phyloP scores from a whole-genome alignment of 148 eudicot genomes.

The Bassia scoparia region DNA sequence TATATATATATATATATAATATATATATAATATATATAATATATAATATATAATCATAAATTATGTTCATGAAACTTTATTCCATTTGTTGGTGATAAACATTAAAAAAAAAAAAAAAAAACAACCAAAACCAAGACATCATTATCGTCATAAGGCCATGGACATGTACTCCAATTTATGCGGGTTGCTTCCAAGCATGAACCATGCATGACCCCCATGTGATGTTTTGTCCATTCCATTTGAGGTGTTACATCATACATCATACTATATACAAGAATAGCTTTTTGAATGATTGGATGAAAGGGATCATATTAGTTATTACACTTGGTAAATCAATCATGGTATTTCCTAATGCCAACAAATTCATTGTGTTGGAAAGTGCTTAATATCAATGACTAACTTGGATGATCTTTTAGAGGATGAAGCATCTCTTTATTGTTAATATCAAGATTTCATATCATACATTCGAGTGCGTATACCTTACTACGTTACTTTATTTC shows the following conservation, averaged over 20 bases:
- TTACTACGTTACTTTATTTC: not conserved
- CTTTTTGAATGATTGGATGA: not conserved
- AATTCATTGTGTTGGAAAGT: not conserved
- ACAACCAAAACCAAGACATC: no score
- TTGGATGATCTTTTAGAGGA: not conserved
- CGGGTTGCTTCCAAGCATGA: not conserved
- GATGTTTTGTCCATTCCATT: not conserved
- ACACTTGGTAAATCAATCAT: not conserved
- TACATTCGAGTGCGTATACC: not conserved
- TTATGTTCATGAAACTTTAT: no score
- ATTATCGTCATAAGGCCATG: not conserved
- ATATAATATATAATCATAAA: no score
- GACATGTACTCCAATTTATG: not conserved
- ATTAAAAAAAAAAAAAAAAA: not conserved
- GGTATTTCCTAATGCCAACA: not conserved
- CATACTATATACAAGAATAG: not conserved
- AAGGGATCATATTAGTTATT: no score
- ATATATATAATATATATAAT: no score
- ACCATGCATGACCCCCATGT: not conserved
- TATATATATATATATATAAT: no score
- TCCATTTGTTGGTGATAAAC: no score
- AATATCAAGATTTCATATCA: not conserved
- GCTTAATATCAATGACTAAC: not conserved
- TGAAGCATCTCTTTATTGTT: not conserved
- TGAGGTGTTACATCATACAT: not conserved